Evolutionary conservation across 2,329 filamentous ascomycete species (phyloP), one percentile per base, ranked within the genome.

Genomic region (Aspergillus sp.): DNA sequence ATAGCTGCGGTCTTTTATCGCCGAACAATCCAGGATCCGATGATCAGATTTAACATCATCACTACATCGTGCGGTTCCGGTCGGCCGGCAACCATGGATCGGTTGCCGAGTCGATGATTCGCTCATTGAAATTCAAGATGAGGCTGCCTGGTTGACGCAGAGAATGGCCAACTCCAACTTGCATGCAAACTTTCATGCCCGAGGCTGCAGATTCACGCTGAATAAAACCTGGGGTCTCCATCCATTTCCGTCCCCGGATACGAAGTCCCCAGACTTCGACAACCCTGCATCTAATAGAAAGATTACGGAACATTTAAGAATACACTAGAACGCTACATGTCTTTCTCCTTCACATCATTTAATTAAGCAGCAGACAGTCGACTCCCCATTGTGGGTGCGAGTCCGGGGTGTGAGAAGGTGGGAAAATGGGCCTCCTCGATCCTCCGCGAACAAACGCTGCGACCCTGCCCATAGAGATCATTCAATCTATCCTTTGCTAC

Each of bases 401-500:
- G 40, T 13, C 19, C 17, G 19, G 40, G 17, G 36, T 17, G n/a
- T 32, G 11, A 38, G 34, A n/a, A 38, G 4, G 5, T 38, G n/a
- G 16, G 34, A 38, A n/a, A 17, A 38, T 38, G 34, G 34, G n/a
- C 6, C 16, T 23, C 21, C 11, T 17, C 38, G 29, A 41, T 14
- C 40, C 14, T 23, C 32, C 19, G 13, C 16, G 17, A 29, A 34
- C 34, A 13, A 55, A 55, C 56, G 43, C 51, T 21, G 31, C 45
- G 17, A 44, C 25, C 32, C 55, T 63, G 11, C 61, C 61, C 7
- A 44, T 49, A 25, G 61, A 63, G 45, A 52, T 63, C 31, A 49
- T 62, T 25, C 58, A 61, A 34, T 55, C 54, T 19, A 55, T 63
- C 42, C 56, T 62, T 7, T 49, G 54, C 25, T 45, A 54, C 38